These are phyloP conservation scores for Colletotrichum neosansevieriae DNA, from an alignment of 2,329 filamentous ascomycete species.

Conservation along the genomic window DNA sequence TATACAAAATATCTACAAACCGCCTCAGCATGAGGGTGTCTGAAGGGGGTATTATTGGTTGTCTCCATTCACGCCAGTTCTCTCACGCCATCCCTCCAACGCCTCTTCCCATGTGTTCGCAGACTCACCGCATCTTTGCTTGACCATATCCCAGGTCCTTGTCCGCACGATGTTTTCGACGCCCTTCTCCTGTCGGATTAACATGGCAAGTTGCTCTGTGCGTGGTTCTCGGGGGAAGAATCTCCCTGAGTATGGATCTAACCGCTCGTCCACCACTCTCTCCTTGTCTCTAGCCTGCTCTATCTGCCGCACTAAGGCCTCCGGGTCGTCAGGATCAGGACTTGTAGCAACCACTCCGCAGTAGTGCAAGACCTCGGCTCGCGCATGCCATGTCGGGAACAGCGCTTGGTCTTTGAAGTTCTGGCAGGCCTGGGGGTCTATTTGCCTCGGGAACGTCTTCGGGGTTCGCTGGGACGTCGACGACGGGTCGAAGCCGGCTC, in stretches of 20 bases:
- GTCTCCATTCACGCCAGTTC: conserved; percentile 20
- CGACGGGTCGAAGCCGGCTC: conserved; percentile 79
- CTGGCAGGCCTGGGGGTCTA: conserved; percentile 73
- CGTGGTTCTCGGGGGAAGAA: conserved; percentile 85
- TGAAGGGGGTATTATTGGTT: not conserved
- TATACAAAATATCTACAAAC: not conserved
- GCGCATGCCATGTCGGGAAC: conserved; percentile 88
- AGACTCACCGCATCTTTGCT: conserved; percentile 76
- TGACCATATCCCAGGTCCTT: conserved; percentile 84
- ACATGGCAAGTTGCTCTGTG: conserved; percentile 80
- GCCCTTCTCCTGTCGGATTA: conserved; percentile 80
- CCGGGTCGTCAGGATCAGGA: conserved; percentile 88
- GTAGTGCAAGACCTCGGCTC: conserved; percentile 87
- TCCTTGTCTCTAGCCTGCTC: conserved; percentile 79
- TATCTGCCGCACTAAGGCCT: conserved; percentile 74
- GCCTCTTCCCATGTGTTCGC: conserved; percentile 74
- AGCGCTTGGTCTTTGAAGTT: conserved; percentile 82
- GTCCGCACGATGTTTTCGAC: conserved; percentile 84
- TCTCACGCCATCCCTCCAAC: conserved; percentile 67
- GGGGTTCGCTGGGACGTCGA: conserved; percentile 76
- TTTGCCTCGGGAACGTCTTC: conserved; percentile 61
- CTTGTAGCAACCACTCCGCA: conserved; percentile 89
- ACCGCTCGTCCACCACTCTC: conserved; percentile 83
- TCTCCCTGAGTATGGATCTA: conserved; percentile 90
- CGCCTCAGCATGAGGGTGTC: not conserved